A percentile compares a stretch with the other conserved stretches of the same genome.
Conservation (phyloP, 202 grass and related monocot species). For the Musa balbisiana region DNA sequence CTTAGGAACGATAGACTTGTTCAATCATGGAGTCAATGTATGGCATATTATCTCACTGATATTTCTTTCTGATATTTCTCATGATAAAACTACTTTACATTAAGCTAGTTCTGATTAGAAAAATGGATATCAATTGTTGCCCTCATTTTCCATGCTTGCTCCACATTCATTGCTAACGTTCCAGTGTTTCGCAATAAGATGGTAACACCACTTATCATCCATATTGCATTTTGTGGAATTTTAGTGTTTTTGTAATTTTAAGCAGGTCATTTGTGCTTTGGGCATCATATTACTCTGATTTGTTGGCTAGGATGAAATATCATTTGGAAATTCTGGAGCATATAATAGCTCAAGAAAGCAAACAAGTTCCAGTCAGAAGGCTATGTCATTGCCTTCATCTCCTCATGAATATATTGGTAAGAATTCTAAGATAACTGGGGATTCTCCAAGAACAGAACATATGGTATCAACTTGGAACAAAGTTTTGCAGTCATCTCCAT, state of each 20-base stretch:
- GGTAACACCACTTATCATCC: not conserved
- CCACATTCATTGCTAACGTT: not conserved
- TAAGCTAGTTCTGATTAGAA: not conserved
- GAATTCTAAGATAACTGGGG: constrained; percentile 41
- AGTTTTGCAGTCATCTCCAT: constrained; percentile 75
- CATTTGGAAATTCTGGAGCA: constrained; percentile 27
- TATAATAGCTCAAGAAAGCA: constrained; percentile 52
- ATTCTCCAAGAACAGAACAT: constrained; percentile 57
- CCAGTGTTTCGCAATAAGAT: not conserved
- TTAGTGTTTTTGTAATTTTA: not conserved
- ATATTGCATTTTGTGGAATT: not conserved
- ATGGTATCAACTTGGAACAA: constrained; percentile 82
- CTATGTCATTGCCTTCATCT: constrained; percentile 84
- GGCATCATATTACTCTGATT: not conserved
- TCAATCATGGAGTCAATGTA: not conserved
- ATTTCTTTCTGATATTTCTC: not conserved
- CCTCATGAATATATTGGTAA: constrained; percentile 57
- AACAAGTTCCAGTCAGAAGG: constrained; percentile 52
- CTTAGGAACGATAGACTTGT: not conserved
- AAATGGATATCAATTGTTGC: not conserved
- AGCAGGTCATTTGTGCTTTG: not conserved
- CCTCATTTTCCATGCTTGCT: not conserved
- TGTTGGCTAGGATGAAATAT: constrained; percentile 35
- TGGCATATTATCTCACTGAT: not conserved
- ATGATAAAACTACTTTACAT: not conserved